These are phyloP conservation scores for Syzygium aromaticum DNA, from an alignment of 345 rosid genomes.

Conservation along the genomic window DNA sequence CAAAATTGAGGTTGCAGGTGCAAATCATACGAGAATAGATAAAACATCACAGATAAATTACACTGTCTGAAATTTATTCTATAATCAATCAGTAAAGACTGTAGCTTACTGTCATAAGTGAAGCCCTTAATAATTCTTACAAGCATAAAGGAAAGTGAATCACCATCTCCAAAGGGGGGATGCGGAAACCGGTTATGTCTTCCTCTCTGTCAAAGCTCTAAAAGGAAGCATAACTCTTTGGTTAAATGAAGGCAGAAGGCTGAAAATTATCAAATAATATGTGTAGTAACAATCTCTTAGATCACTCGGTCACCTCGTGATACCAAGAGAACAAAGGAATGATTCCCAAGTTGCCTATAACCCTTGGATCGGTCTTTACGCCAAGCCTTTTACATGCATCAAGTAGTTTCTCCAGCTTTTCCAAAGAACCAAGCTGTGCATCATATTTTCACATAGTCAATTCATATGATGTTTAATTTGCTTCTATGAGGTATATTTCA, in stretches of 20 bases:
- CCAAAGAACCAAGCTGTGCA: slow-evolving; percentile 48
- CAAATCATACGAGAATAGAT: not conserved
- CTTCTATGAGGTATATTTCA: not conserved
- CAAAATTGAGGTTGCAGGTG: not conserved
- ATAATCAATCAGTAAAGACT: not conserved
- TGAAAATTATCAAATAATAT: not conserved
- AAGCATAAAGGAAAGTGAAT: slow-evolving; percentile 39
- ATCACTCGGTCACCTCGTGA: slow-evolving; percentile 41
- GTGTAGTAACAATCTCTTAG: not conserved
- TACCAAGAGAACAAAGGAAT: slow-evolving; percentile 63
- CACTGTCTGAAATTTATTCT: not conserved
- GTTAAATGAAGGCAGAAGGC: not conserved
- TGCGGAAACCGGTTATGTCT: slow-evolving; percentile 29
- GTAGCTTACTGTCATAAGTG: not conserved
- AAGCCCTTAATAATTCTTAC: slow-evolving; percentile 14
- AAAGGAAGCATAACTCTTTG: not conserved
- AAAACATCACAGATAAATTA: not conserved
- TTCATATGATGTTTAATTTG: not conserved
- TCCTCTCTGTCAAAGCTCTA: slow-evolving; percentile 60
- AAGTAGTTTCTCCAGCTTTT: slow-evolving; percentile 55
- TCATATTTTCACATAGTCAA: not conserved
- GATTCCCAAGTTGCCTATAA: slow-evolving; percentile 38
- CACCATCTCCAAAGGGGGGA: slow-evolving; percentile 63
- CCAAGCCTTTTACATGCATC: slow-evolving; percentile 48
- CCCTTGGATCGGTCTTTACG: slow-evolving; percentile 39